Evolutionary conservation across 208 protist species (phyloP), one percentile per base, ranked within the genome.

Genomic region (Angomonas desouzai): DNA sequence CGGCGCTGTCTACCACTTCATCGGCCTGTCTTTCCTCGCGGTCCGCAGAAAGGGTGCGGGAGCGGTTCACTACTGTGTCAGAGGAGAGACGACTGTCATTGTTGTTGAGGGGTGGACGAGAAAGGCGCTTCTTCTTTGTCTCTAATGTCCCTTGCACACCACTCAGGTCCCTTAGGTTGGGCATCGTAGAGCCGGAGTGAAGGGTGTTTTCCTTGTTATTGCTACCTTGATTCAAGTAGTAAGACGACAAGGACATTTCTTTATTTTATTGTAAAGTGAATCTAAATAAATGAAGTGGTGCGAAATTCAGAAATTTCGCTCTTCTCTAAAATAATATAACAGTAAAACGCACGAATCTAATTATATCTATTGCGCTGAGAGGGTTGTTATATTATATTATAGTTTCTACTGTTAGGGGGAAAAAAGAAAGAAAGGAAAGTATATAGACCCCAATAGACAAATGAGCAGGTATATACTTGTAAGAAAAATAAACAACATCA

Each of bases 401-500:
- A 40, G 36, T 40, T 40, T 40, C 36, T 13, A 40, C 48, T 53
- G 18, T 45, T n/a, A 45, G 38, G 16, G 7, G 23, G 23, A 25
- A 20, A 27, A 53, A 53, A 27, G 20, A 53, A 53, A 53, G 48
- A 27, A 53, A 53, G 20, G 23, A 53, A 27, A 53, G n/a, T n/a
- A n/a, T n/a, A n/a, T n/a, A n/a, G n/a, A n/a, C n/a, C n/a, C n/a
- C n/a, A n/a, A n/a, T n/a, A n/a, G n/a, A n/a, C n/a, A n/a, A n/a
- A n/a, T n/a, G n/a, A n/a, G n/a, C n/a, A n/a, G n/a, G n/a, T n/a
- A n/a, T n/a, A n/a, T n/a, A n/a, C n/a, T n/a, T n/a, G n/a, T n/a
- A 27, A 53, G 18, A 53, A 53, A 53, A 53, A 53, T 9, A 57
- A 57, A 51, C 4, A 33, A 64, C 6, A 51, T 16, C 55, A 58